Evolutionary conservation across 2,329 filamentous ascomycete genomes (phyloP), one percentile per base, ranked within the genome.

Genomic region (Drechslerella coelobrocha): DNA sequence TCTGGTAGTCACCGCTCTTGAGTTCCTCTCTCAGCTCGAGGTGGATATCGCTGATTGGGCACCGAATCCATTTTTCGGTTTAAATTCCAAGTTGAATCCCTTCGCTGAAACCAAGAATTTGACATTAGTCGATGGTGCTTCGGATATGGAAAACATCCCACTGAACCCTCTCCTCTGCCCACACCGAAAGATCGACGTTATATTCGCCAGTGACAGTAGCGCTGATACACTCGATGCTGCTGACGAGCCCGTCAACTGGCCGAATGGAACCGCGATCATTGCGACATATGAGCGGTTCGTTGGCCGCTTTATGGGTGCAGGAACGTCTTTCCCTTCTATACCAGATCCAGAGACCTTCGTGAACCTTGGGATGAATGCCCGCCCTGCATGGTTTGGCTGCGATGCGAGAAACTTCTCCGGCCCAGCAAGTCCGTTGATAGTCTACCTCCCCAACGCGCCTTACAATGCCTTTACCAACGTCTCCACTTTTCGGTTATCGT

Each of bases 361-460:
- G 74, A 92, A 92, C 77, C 82, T 90, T 0, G 88, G 88, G 1
- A 81, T 93, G 5, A 93, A 92, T 82, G 84, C 82, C 69, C 84
- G 83, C 2, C 90, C 90, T 0, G 88, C 88, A 0, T 92, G 93
- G 82, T 94, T 94, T 77, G 90, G 90, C 47, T 94, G 90, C 79
- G 81, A 91, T 77, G 82, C 82, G 39, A 81, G 81, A 57, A 91
- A 91, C 78, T 82, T 85, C 50, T 86, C 86, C 0, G 79, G 79
- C 5, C 76, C 79, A 0, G 34, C 53, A 10, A 60, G 52, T 14
- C 91, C 92, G 0, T 79, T 96, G 1, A 81, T 96, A 72, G 90
- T 96, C 73, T 99, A 99, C 81, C 79, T 97, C 48, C 91, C 94
- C 68, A 95, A 94, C 77, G 83, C 88, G 17, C 92, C 92, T 0